Base-by-base conservation (phyloP, 2,329 filamentous ascomycete species). In the Trichoderma koningii region DNA sequence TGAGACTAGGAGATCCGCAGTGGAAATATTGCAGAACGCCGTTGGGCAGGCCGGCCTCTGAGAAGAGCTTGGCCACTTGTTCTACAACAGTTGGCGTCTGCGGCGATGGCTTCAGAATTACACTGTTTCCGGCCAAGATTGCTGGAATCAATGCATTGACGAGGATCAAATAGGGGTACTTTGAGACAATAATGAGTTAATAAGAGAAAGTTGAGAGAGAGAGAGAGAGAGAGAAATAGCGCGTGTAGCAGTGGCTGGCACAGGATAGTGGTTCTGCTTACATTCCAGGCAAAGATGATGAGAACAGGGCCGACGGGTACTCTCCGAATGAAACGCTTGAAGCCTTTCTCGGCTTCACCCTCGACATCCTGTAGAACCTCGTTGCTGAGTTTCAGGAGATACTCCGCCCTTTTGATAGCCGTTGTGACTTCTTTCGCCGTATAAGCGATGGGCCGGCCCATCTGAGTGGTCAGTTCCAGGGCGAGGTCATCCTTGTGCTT, bases 271-370 rank as follows among this genome's bases (percentile, higher is more conserved):
- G 21, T 59, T 62, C 12, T 60, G 77, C 92, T 79, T 79, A 95
- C 93, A 79, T 98, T 98, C 94, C 94, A 98, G 0, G 94, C 90
- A 78, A 97, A 97, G 67, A 98, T 87, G 69, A 97, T 85, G 66
- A 98, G 83, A 17, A 95, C 90, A 12, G 93, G 92, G 0, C 94
- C 94, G 60, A 97, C 86, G 0, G 94, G 92, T 9, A 92, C 86
- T 78, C 96, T 96, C 76, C 89, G 88, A 74, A 98, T 92, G 74
- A 91, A 97, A 69, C 94, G 85, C 79, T 89, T 93, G 82, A 97
- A 97, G 0, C 94, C 93, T 73, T 90, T 86, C 78, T 98, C 92
- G 2, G 86, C 78, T 75, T 96, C 92, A 9, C 93, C 93, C 34
- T 89, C 85, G 0, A 92, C 93, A 71, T 96, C 90, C 72, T 88